Evolutionary conservation across 2,329 filamentous ascomycete genomes (phyloP).

Genomic region (Penicillium carneum): DNA sequence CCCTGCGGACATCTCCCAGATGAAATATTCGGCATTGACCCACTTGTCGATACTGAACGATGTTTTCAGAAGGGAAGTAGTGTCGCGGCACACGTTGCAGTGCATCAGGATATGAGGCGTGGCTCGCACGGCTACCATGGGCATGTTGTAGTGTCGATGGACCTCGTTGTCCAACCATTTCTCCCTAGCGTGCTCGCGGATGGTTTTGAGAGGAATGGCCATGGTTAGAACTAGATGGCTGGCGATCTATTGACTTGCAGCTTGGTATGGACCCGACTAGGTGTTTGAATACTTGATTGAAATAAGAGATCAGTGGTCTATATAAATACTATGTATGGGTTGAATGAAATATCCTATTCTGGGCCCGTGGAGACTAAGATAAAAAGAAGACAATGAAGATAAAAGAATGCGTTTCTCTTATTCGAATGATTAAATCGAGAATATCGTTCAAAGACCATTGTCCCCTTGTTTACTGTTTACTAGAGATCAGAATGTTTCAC

Average conservation of each 20-base stretch:
- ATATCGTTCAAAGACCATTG: neutral
- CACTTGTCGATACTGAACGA: slow-evolving; percentile 5
- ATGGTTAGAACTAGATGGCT: neutral
- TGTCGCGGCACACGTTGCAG: slow-evolving; percentile 8
- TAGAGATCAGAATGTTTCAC: neutral
- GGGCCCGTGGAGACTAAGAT: too few relatives aligned
- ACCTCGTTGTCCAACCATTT: slow-evolving; percentile 9
- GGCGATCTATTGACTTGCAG: neutral
- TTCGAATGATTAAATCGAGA: neutral
- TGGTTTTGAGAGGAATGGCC: neutral
- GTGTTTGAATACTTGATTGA: neutral
- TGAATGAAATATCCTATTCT: neutral
- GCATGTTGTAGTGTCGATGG: slow-evolving; percentile 9
- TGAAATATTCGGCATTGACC: slow-evolving; percentile 16
- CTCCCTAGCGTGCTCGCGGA: neutral
- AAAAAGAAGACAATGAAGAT: neutral
- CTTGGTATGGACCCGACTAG: neutral
- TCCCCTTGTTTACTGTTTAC: slow-evolving; percentile 1
- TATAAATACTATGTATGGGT: neutral
- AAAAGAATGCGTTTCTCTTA: slow-evolving; percentile 1
- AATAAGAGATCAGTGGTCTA: neutral
- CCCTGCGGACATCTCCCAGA: slow-evolving; percentile 12
- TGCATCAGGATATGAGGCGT: slow-evolving; percentile 1
- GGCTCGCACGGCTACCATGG: slow-evolving; percentile 6
- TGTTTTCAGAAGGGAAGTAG: neutral